A percentile compares a stretch with the other conserved stretches of the same genome.
Evolutionary conservation across 1,284 basidiomycete species (phyloP).

Genomic region (Moesziomyces aphidis): DNA sequence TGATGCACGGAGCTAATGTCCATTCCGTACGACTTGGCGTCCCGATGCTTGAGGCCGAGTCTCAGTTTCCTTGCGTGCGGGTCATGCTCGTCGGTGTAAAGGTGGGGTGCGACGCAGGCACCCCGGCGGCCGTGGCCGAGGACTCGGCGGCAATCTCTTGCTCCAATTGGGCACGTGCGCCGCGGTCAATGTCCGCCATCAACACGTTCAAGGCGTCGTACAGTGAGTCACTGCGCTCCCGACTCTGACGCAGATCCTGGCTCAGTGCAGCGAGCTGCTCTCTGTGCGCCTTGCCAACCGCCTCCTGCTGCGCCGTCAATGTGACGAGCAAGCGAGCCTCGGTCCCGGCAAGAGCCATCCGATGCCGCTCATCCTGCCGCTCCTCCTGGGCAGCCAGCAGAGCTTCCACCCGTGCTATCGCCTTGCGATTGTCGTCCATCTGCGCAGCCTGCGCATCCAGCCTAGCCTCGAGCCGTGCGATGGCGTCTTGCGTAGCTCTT

Average conservation of each 20-base stretch:
- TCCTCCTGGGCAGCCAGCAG: background rate
- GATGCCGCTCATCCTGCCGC: background rate
- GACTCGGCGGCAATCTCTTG: conserved; percentile 6
- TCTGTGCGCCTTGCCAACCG: background rate
- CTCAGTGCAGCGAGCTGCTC: background rate
- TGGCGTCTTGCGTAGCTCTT: conserved; percentile 1
- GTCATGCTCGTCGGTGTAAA: conserved; percentile 13
- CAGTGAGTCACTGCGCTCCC: background rate
- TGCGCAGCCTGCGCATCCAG: conserved; percentile 2
- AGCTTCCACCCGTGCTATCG: conserved; percentile 1
- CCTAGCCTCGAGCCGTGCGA: conserved; percentile 7
- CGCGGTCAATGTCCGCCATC: conserved; percentile 27
- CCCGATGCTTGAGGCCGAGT: too few relatives aligned
- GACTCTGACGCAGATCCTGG: background rate
- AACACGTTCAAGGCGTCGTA: conserved; percentile 16
- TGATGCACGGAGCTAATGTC: too few relatives aligned
- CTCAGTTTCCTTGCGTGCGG: background rate
- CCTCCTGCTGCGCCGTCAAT: conserved; percentile 2
- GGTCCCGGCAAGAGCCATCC: conserved; percentile 1
- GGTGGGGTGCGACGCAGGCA: background rate
- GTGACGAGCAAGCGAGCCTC: background rate
- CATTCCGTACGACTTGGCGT: too few relatives aligned
- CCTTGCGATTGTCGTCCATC: background rate
- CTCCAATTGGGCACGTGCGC: conserved; percentile 24
- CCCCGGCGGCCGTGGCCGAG: background rate